Percentiles rank a stretch among this genome's conserved stretches.
Conservation (phyloP, 768 basidiomycete genomes). For the Suillus fuscotomentosus region DNA sequence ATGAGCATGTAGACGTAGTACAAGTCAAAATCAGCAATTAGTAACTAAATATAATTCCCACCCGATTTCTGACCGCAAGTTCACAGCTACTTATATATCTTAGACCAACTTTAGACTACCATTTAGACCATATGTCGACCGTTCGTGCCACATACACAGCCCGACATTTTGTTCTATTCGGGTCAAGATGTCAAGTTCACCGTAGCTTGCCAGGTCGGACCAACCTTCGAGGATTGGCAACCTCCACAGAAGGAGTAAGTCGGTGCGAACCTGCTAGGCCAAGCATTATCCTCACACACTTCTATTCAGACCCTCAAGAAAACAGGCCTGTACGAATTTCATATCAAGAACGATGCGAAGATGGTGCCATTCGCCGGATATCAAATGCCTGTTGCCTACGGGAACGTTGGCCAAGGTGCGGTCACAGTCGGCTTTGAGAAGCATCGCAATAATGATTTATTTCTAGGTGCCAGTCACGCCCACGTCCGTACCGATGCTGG, state of each 20-base stretch:
- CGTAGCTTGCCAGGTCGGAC: slow-evolving; percentile 1
- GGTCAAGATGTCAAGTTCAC: slow-evolving; percentile 2
- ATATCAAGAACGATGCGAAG: slow-evolving; percentile 78
- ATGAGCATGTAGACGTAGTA: background rate
- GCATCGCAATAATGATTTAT: slow-evolving; percentile 8
- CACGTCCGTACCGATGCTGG: slow-evolving; percentile 83
- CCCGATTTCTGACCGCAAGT: background rate
- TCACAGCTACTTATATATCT: slow-evolving; percentile 1
- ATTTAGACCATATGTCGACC: background rate
- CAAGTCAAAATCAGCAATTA: background rate
- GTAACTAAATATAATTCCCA: background rate
- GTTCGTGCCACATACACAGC: background rate
- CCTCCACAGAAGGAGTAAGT: slow-evolving; percentile 1
- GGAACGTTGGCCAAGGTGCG: slow-evolving; percentile 75
- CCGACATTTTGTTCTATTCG: background rate
- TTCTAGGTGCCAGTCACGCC: slow-evolving; percentile 81
- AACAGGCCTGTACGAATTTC: slow-evolving; percentile 89
- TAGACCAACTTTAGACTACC: background rate
- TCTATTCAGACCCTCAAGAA: slow-evolving; percentile 40
- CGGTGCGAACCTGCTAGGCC: background rate
- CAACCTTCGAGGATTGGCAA: background rate
- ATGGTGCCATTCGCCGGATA: slow-evolving; percentile 98
- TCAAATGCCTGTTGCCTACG: slow-evolving; percentile 91
- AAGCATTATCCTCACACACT: background rate
- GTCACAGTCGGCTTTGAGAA: slow-evolving; percentile 6